A percentile compares a stretch with the other conserved stretches of the same genome.
Conservation (phyloP, 1,139 yeast species). For the Suhomyces kunorum region DNA sequence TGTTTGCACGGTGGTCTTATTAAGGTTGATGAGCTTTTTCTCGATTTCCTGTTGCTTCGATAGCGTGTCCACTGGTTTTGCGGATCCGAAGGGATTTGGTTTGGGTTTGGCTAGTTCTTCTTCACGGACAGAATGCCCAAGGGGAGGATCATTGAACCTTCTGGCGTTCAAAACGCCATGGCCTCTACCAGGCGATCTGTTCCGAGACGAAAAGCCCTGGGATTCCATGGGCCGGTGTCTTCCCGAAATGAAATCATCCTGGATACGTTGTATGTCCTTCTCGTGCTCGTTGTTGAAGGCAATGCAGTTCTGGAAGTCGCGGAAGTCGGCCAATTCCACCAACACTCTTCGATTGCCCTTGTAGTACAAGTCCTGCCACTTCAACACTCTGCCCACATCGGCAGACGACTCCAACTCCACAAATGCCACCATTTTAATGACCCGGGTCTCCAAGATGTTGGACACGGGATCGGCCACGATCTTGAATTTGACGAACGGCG, state of each 20-base stretch:
- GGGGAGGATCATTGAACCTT: no score
- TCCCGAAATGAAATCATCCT: constrained; percentile 32
- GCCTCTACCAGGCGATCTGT: constrained; percentile 9
- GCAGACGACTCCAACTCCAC: constrained; percentile 52
- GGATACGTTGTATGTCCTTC: constrained; percentile 32
- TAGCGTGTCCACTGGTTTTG: constrained; percentile 48
- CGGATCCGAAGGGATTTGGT: constrained; percentile 48
- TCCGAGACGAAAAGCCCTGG: background rate
- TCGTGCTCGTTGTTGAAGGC: constrained; percentile 41
- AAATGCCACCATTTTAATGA: constrained; percentile 57
- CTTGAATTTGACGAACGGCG: constrained; percentile 42
- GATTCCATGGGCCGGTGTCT: constrained; percentile 20
- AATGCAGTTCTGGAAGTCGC: constrained; percentile 49
- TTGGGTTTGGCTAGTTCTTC: constrained; percentile 28
- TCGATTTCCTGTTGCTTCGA: constrained; percentile 46
- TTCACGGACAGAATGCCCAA: no score
- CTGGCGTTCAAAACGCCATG: constrained; percentile 5
- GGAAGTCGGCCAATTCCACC: constrained; percentile 49
- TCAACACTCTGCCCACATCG: constrained; percentile 48
- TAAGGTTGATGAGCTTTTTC: constrained; percentile 49
- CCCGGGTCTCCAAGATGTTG: constrained; percentile 41
- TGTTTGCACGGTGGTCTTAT: constrained; percentile 60
- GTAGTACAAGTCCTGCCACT: constrained; percentile 49
- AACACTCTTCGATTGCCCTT: constrained; percentile 42
- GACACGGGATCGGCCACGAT: constrained; percentile 46